Percentiles rank a stretch among this genome's conserved stretches.
phyloP scores from a whole-genome alignment of 2,329 filamentous ascomycete genomes.

The Blastomyces emzantsi region DNA sequence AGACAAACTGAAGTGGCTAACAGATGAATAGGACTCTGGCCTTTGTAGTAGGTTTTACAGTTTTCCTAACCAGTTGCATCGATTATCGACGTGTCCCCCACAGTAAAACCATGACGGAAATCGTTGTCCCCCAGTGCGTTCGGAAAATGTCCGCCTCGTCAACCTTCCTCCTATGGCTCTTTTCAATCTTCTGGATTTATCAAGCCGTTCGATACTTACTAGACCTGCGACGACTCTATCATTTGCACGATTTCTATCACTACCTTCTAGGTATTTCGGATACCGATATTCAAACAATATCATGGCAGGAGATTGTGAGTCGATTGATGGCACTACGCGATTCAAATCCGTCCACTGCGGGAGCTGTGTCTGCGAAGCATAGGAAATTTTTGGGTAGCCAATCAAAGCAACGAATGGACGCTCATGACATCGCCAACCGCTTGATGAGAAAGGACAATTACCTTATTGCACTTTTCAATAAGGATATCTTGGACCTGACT shows the following conservation, averaged over 20 bases:
- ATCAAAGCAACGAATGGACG: slow-evolving; percentile 88
- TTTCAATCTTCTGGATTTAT: slow-evolving; percentile 76
- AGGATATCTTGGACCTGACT: slow-evolving; percentile 82
- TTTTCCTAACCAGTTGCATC: slow-evolving; percentile 77
- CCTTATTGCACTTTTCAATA: slow-evolving; percentile 93
- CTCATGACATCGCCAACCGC: slow-evolving; percentile 93
- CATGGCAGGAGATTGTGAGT: slow-evolving; percentile 84
- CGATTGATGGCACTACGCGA: slow-evolving; percentile 77
- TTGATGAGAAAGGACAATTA: slow-evolving; percentile 97
- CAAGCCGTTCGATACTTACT: slow-evolving; percentile 65
- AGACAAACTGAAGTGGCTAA: slow-evolving; percentile 2
- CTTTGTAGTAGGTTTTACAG: slow-evolving; percentile 74
- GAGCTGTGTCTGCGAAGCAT: slow-evolving; percentile 49
- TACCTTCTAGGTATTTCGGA: slow-evolving; percentile 75
- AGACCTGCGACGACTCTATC: slow-evolving; percentile 61
- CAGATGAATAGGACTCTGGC: slow-evolving; percentile 56
- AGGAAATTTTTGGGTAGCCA: slow-evolving; percentile 64
- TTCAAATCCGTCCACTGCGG: slow-evolving; percentile 73
- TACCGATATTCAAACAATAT: slow-evolving; percentile 84
- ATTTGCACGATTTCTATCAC: slow-evolving; percentile 78
- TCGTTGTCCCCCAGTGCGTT: slow-evolving; percentile 67
- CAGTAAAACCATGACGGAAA: slow-evolving; percentile 52
- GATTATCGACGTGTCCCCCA: slow-evolving; percentile 65
- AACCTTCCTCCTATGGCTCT: slow-evolving; percentile 73
- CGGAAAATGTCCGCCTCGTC: slow-evolving; percentile 62